Evolutionary conservation across 345 rosid genomes (phyloP).

Genomic region (Psidium friedrichsthalianum): DNA sequence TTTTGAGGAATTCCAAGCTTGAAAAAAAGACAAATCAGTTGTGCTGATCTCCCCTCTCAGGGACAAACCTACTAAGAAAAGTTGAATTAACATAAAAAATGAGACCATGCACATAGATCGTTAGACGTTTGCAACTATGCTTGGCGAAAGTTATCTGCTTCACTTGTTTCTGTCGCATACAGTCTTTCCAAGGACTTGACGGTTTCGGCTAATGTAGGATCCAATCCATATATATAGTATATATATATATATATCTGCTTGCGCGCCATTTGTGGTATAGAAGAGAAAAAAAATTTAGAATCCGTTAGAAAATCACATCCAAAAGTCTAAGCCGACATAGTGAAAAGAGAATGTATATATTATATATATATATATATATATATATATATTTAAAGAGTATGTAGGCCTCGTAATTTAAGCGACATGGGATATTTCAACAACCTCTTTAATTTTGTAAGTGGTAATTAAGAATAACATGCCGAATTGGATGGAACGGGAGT

Average conservation of each 20-base stretch:
- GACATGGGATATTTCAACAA: no score
- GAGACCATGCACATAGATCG: not conserved
- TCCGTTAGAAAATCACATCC: rapidly evolving
- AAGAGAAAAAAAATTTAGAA: no score
- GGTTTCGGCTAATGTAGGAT: not conserved
- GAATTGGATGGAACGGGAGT: not conserved
- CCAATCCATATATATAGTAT: no score
- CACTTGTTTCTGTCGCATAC: no score
- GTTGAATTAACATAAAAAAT: not conserved
- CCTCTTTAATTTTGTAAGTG: no score
- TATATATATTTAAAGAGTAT: not conserved
- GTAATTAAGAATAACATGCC: no score
- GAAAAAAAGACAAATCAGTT: not conserved
- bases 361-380: not conserved
- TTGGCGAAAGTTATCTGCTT: no score
- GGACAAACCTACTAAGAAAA: not conserved
- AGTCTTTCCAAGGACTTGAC: not conserved
- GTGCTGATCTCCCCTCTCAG: not conserved
- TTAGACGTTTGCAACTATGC: no score
- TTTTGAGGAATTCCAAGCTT: not conserved
- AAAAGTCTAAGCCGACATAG: rapidly evolving
- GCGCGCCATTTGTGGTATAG: no score
- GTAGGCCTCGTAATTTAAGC: rapidly evolving
- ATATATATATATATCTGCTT: no score
- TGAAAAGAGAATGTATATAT: not conserved